These are phyloP conservation scores for Cystobasidium slooffiae DNA, from an alignment of 1,284 basidiomycete genomes.

Conservation along the genomic window DNA sequence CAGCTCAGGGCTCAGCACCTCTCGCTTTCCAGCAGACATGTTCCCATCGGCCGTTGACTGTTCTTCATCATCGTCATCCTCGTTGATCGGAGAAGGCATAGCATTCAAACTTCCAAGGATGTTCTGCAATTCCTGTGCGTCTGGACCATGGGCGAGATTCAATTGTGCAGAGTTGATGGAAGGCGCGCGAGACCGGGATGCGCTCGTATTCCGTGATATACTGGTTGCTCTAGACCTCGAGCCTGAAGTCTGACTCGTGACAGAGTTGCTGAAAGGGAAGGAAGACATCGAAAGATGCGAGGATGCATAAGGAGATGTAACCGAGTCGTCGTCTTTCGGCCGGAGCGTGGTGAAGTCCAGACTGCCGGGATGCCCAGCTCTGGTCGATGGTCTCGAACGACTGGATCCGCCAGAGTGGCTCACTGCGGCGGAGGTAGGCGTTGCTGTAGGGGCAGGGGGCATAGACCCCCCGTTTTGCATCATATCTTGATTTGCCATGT, in stretches of 20 bases:
- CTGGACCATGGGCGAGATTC: slow-evolving; percentile 13
- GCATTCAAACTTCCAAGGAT: slow-evolving; percentile 37
- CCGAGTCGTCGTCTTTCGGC: slow-evolving; percentile 32
- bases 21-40: background rate
- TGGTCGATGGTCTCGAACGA: slow-evolving; percentile 9
- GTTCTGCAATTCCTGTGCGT: slow-evolving; percentile 36
- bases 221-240: slow-evolving; percentile 37
- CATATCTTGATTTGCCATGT: background rate
- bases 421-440: slow-evolving; percentile 9
- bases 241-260: slow-evolving; percentile 31
- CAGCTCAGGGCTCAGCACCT: slow-evolving; percentile 12
- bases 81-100: slow-evolving; percentile 38
- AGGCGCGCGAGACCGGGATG: slow-evolving; percentile 32
- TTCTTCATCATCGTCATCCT: slow-evolving; percentile 38
- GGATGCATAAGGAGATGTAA: slow-evolving; percentile 31
- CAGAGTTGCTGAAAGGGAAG: slow-evolving; percentile 35
- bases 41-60: background rate
- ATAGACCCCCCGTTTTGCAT: background rate
- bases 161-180: slow-evolving; percentile 7
- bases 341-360: slow-evolving; percentile 38
- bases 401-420: slow-evolving; percentile 23
- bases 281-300: slow-evolving; percentile 42
- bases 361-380: slow-evolving; percentile 27
- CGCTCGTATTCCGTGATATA: slow-evolving; percentile 27
- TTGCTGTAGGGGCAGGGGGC: slow-evolving; percentile 7